Percentiles rank a stretch among this genome's conserved stretches.
Conservation (phyloP, 176 grass and related monocot genomes). For the Oryza nivara region DNA sequence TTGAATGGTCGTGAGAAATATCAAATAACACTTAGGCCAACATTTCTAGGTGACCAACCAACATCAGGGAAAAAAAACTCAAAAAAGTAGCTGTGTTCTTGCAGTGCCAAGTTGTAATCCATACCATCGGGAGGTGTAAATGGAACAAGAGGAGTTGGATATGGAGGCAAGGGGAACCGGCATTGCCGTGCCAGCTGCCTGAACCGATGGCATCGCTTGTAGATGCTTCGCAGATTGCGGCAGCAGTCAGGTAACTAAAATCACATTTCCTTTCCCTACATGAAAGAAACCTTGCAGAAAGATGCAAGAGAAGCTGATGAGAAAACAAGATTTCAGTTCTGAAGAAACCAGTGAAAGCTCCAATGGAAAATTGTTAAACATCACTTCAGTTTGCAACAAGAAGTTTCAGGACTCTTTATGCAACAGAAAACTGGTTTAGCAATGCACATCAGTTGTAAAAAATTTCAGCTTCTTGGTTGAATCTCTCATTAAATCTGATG, state of each 20-base stretch:
- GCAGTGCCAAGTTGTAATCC: constrained; percentile 23
- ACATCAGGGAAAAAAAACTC: neutral
- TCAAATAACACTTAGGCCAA: neutral
- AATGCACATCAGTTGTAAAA: no score
- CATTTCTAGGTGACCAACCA: neutral
- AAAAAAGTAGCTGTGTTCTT: constrained; percentile 16
- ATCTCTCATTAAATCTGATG: constrained; percentile 5
- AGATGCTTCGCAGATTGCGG: constrained; percentile 5
- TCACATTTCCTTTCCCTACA: constrained; percentile 38
- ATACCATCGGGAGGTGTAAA: constrained; percentile 83
- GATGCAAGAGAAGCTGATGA: constrained; percentile 5
- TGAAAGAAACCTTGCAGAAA: constrained; percentile 52
- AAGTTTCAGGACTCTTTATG: neutral
- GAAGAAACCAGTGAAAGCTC: neutral
- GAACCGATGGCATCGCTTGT: constrained; percentile 27
- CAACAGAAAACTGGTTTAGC: neutral
- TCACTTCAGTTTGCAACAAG: neutral
- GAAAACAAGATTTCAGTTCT: neutral
- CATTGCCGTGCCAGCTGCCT: constrained; percentile 72
- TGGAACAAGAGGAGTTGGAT: constrained; percentile 72
- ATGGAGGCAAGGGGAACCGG: constrained; percentile 90
- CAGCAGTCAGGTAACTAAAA: constrained; percentile 5
- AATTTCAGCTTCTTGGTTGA: neutral
- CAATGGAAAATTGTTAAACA: neutral
- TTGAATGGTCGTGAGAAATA: no score